A percentile compares a stretch with the other conserved stretches of the same genome.
Conservation (phyloP, 1,139 yeast genomes). For the Arxiozyma slooffiae region DNA sequence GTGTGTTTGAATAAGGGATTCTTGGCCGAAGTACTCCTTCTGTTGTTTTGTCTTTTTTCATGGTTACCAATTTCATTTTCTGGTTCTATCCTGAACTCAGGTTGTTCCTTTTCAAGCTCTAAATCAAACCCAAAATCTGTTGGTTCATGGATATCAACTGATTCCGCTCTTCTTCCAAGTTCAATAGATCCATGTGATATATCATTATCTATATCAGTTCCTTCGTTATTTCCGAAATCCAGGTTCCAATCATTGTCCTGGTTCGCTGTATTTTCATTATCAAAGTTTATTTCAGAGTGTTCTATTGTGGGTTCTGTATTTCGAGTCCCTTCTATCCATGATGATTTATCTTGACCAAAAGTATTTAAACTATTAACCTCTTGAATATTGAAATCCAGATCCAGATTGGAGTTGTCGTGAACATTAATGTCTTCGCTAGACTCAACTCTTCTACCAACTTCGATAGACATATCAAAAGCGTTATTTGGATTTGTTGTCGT, state of each 20-base stretch:
- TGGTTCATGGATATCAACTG: slow-evolving; percentile 14
- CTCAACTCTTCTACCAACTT: slow-evolving; percentile 26
- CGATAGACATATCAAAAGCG: slow-evolving; percentile 29
- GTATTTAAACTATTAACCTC: not conserved
- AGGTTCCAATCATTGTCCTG: slow-evolving; percentile 27
- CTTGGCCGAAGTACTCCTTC: slow-evolving; percentile 2
- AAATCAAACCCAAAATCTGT: slow-evolving; percentile 32
- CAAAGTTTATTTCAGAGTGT: not conserved
- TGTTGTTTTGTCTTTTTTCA: slow-evolving; percentile 16
- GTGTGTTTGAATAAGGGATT: slow-evolving; percentile 14
- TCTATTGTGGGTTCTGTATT: slow-evolving; percentile 1
- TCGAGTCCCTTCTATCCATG: slow-evolving; percentile 12
- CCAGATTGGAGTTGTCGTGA: slow-evolving; percentile 26
- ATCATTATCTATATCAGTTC: slow-evolving; percentile 6
- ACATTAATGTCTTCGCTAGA: slow-evolving; percentile 34
- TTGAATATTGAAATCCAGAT: slow-evolving; percentile 28
- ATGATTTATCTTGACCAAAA: slow-evolving; percentile 2
- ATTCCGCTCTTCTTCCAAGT: slow-evolving; percentile 30
- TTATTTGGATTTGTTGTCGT: not conserved
- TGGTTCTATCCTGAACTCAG: slow-evolving; percentile 10
- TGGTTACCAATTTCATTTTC: slow-evolving; percentile 12
- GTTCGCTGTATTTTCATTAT: not conserved
- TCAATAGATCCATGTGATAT: slow-evolving; percentile 27
- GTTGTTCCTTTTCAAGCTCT: slow-evolving; percentile 26
- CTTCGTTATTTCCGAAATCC: slow-evolving; percentile 11